Evolutionary conservation across 2,329 filamentous ascomycete genomes (phyloP), one percentile per base, ranked within the genome.

Genomic region (Hypoxylon sp.): DNA sequence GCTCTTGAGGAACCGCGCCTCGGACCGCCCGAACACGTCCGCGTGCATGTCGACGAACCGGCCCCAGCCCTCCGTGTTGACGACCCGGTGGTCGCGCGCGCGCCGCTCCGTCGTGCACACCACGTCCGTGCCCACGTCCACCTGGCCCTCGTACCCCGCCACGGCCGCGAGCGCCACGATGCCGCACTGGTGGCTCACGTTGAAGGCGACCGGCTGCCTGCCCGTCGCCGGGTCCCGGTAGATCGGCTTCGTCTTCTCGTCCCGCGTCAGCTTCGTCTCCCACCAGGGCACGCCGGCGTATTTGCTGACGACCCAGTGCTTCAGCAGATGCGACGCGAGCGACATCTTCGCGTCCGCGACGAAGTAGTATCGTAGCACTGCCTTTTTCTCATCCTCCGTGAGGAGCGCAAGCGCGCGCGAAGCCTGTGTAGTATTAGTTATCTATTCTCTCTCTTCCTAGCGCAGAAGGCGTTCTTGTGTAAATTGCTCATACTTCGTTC

Each of bases 151-250:
- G 71, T 78, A 77, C 18, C 73, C 74, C 42, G 77, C 74, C 2
- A 83, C 79, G 12, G 89, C 89, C 11, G 91, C 83, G 28, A 94
- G 80, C 1, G 86, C 86, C 0, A 93, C 91, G 14, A 95, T 80
- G 1, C 92, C 91, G 7, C 89, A 89, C 80, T 95, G 92, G 77
- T 95, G 92, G 46, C 87, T 90, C 58, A 94, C 85, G 78, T 95
- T 95, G 83, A 95, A 94, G 67, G 80, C 71, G n/a, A 88, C 75
- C 16, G 83, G 78, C 70, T 82, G 79, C 60, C 62, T 79, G 69
- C 71, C 85, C 70, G 67, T 83, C 79, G 75, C 81, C 77, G 67
- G 83, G 80, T 81, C 80, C 74, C 73, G 74, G 74, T 81, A 88
- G 53, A 85, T 75, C 44, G 86, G 86, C 76, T 88, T 88, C 56